Percentiles rank a stretch among this genome's conserved stretches.
phyloP scores from a whole-genome alignment of 2,329 filamentous ascomycete species.

The Pseudogymnoascus sp. region DNA sequence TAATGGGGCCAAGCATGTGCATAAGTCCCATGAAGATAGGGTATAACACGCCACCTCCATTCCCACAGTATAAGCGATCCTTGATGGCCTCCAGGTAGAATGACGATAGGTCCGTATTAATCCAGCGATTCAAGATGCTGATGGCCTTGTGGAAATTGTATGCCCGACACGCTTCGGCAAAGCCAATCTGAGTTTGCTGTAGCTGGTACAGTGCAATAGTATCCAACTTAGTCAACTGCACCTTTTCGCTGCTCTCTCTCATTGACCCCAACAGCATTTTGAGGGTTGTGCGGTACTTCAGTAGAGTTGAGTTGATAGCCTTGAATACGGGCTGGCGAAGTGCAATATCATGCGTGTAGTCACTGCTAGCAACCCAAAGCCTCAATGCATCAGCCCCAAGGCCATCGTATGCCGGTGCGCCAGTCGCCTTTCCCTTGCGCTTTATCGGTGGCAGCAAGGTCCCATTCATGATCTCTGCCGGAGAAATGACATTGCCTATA shows the following conservation, averaged over 20 bases:
- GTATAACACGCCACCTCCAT: conserved; percentile 56
- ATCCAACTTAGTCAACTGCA: conserved; percentile 55
- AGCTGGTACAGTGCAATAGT: conserved; percentile 74
- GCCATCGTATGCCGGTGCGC: conserved; percentile 49
- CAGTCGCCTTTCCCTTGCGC: conserved; percentile 43
- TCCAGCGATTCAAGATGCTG: conserved; percentile 69
- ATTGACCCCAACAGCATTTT: conserved; percentile 83
- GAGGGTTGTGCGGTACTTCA: conserved; percentile 84
- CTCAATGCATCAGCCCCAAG: conserved; percentile 83
- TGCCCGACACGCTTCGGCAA: conserved; percentile 57
- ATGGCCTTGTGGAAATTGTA: conserved; percentile 81
- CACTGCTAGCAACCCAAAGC: conserved; percentile 84
- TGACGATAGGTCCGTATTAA: conserved; percentile 75
- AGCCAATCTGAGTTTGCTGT: conserved; percentile 54
- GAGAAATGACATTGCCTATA: conserved; percentile 78
- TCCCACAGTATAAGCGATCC: conserved; percentile 82
- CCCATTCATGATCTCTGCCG: conserved; percentile 78
- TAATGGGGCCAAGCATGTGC: conserved; percentile 73
- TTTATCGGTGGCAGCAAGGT: conserved; percentile 66
- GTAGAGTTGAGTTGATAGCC: conserved; percentile 65
- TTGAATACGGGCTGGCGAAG: conserved; percentile 73
- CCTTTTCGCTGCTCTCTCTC: conserved; percentile 35
- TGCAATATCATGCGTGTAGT: conserved; percentile 82
- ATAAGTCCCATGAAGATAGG: conserved; percentile 66
- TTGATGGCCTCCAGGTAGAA: conserved; percentile 94